These are phyloP conservation scores for Suillus hirtellus DNA, from an alignment of 768 basidiomycete genomes.

Conservation along the genomic window DNA sequence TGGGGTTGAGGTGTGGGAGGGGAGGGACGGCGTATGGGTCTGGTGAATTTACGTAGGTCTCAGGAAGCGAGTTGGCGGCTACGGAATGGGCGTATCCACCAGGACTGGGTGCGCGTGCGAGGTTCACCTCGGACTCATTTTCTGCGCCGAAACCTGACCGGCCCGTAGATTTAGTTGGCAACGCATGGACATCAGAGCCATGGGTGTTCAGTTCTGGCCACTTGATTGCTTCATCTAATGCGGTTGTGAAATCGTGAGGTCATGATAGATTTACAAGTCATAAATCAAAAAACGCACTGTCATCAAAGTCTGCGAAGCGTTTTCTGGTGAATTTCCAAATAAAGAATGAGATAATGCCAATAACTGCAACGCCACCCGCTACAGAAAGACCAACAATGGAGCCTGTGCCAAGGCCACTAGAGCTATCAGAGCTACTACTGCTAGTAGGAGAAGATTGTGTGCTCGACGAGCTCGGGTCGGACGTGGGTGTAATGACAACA, in stretches of 20 bases:
- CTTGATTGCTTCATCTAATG: constrained; percentile 78
- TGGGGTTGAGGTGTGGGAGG: constrained; percentile 78
- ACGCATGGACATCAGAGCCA: constrained; percentile 53
- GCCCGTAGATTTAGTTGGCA: constrained; percentile 70
- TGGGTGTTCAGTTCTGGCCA: constrained; percentile 87
- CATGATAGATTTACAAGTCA: constrained; percentile 14
- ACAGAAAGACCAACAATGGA: constrained; percentile 82
- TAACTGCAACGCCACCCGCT: constrained; percentile 72
- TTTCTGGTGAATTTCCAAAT: constrained; percentile 88
- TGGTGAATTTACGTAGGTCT: constrained; percentile 33
- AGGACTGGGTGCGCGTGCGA: constrained; percentile 51
- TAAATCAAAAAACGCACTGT: constrained; percentile 54
- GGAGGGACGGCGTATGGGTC: constrained; percentile 87
- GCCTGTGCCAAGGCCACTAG: constrained; percentile 56
- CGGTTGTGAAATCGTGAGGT: constrained; percentile 2
- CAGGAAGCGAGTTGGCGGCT: constrained; percentile 45
- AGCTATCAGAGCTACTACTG: constrained; percentile 24
- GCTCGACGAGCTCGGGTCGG: constrained; percentile 29
- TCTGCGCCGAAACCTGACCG: constrained; percentile 65
- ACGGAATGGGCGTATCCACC: constrained; percentile 49
- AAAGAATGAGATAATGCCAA: constrained; percentile 74
- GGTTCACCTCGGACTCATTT: constrained; percentile 57
- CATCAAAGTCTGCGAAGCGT: constrained; percentile 72
- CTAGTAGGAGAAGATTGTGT: constrained; percentile 22
- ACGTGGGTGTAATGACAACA: constrained; percentile 16